Evolutionary conservation across 441 rosid species (phyloP), one percentile per base, ranked within the genome.

Genomic region (Brassica balearica): DNA sequence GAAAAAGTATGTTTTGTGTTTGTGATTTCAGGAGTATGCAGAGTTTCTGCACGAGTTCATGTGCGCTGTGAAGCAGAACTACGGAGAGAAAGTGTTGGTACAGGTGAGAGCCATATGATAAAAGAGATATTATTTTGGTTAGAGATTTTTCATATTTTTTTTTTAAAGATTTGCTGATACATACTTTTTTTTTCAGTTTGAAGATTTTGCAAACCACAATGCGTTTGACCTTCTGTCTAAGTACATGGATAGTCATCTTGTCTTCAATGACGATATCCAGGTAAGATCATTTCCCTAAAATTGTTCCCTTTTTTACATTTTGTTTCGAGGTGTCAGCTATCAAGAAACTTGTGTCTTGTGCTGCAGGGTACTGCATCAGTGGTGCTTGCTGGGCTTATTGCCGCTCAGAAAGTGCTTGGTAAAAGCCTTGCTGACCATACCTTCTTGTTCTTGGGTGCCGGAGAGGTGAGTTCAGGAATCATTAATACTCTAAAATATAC

Each of bases 201-300:
- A 93, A 86, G 98, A 93, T 85, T 93, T 93, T 82, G 98, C 98
- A 81, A 93, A 92, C 82, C 96, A 92, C 93, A 92, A 91, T 69
- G 97, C 97, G 1, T 91, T 91, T 76, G 89, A 90, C 68, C 91
- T 93, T 14, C 81, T 93, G 77, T 72, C 86, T 29, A 93, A 83
- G 86, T 92, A 94, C 85, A 84, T 90, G 61, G 43, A 86, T 11
- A 81, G 81, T 69, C 98, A 94, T 88, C 98, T 92, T 22, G 94
- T 94, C 29, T 94, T 92, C 87, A 94, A 94, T 68, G 98, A 94
- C 66, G 98, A 94, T 77, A 94, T 94, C 68, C 97, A 93, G 90
- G 97, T 88, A 84, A 68, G 3, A 56, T 51, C 1, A 27, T 36
- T 71, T 38, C 68, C 68, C 27, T 34, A 14, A 48, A 48, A 22